These are phyloP conservation scores for Camelina sativa DNA, from an alignment of 345 rosid genomes.

Conservation along the genomic window DNA sequence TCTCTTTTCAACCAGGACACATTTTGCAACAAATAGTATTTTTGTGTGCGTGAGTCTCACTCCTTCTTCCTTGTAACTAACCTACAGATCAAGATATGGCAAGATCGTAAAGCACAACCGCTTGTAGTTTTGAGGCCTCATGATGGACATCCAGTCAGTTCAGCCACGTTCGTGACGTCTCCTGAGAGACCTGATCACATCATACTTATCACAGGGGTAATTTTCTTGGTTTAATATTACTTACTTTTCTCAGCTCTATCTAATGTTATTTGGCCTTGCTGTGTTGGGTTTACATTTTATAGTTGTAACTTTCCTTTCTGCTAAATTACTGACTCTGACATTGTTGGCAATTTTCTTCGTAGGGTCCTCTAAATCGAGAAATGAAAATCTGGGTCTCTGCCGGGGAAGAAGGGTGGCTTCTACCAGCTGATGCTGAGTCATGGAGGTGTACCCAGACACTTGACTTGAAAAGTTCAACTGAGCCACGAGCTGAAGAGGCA, in stretches of 20 bases:
- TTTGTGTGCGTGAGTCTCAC: slow-evolving; percentile 17
- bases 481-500: slow-evolving; percentile 63
- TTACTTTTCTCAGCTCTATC: slow-evolving; percentile 3
- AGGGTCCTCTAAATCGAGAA: slow-evolving; percentile 89
- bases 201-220: slow-evolving; percentile 85
- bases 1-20: slow-evolving; percentile 6
- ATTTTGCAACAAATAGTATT: slow-evolving; percentile 16
- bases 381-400: slow-evolving; percentile 80
- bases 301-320: neutral
- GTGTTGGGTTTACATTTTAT: slow-evolving; percentile 19
- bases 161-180: slow-evolving; percentile 71
- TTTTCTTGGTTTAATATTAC: slow-evolving; percentile 11
- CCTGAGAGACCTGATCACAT: slow-evolving; percentile 81
- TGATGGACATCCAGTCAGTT: slow-evolving; percentile 79
- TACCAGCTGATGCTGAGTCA: slow-evolving; percentile 65
- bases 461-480: slow-evolving; percentile 71
- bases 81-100: slow-evolving; percentile 91
- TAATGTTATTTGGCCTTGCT: neutral
- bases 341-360: slow-evolving; percentile 8
- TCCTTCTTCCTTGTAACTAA: slow-evolving; percentile 14
- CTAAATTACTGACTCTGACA: slow-evolving; percentile 1
- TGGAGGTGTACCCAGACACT: slow-evolving; percentile 86
- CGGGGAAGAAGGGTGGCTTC: slow-evolving; percentile 82
- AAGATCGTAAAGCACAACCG: slow-evolving; percentile 70
- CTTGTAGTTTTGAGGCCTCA: slow-evolving; percentile 80